Percentiles rank a stretch among this genome's conserved stretches.
These are phyloP conservation scores for Dothideomycetes sp. DNA, from an alignment of 2,329 filamentous ascomycete genomes.

Conservation along the genomic window DNA sequence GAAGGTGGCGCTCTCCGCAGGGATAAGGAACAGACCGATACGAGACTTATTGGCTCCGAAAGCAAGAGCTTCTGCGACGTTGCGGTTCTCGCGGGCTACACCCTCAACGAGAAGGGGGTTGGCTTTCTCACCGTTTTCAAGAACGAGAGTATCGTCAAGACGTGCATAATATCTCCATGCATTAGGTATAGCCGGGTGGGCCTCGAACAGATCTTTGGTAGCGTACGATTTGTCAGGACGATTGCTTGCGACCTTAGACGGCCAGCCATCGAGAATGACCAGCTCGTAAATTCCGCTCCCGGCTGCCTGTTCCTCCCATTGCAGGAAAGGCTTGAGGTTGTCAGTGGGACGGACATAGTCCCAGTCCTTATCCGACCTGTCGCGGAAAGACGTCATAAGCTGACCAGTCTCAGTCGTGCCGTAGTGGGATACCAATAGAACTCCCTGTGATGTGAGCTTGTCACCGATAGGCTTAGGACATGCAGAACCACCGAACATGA, in stretches of 20 bases:
- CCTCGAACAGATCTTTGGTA: constrained; percentile 33
- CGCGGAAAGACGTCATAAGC: constrained; percentile 46
- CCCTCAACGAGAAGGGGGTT: constrained; percentile 38
- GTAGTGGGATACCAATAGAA: constrained; percentile 14
- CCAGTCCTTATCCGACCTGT: constrained; percentile 42
- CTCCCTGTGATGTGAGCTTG: constrained; percentile 12
- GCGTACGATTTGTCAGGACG: constrained; percentile 34
- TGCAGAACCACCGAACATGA: constrained; percentile 16
- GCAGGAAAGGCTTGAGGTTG: constrained; percentile 29
- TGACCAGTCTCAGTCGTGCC: constrained; percentile 47
- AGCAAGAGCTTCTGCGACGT: constrained; percentile 44
- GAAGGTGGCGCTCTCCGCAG: constrained; percentile 25
- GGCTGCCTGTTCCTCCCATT: constrained; percentile 18
- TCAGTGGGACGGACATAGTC: constrained; percentile 42
- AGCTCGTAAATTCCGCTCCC: constrained; percentile 25
- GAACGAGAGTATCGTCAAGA: constrained; percentile 31
- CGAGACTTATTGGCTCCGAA: constrained; percentile 43
- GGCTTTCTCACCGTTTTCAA: constrained; percentile 37
- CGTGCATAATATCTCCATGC: constrained; percentile 32
- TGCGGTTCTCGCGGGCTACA: constrained; percentile 36
- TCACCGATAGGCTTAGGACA: constrained; percentile 16
- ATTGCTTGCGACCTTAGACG: constrained; percentile 24
- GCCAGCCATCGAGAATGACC: constrained; percentile 18
- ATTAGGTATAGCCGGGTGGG: constrained; percentile 26
- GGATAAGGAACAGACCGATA: constrained; percentile 44